Percentiles rank a stretch among this genome's conserved stretches.
Evolutionary conservation across 768 basidiomycete species (phyloP).

Genomic region (Tubosaeta sp.): DNA sequence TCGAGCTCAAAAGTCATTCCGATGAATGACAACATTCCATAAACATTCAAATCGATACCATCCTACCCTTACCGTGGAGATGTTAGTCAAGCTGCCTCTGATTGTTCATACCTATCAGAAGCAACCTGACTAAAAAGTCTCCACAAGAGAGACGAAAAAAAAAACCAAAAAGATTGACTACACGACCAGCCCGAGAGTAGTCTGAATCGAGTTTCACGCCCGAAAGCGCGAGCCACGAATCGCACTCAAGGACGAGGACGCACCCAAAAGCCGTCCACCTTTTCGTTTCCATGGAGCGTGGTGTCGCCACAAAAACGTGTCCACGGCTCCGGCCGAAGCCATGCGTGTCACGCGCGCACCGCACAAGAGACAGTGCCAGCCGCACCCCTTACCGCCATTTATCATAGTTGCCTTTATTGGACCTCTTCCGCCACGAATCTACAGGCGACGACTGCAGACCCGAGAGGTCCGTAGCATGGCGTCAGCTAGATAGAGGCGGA

Average conservation of each 20-base stretch:
- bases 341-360: not conserved
- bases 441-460: not conserved
- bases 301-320: not conserved
- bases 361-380: not conserved
- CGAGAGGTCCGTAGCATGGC: not conserved
- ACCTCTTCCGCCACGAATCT: not conserved
- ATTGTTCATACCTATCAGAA: not conserved
- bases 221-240: conserved; percentile 13
- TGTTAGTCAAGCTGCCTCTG: not conserved
- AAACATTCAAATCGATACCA: not conserved
- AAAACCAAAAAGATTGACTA: conserved; percentile 15
- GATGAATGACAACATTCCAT: not conserved
- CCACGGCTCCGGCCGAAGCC: not conserved
- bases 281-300: conserved; percentile 8
- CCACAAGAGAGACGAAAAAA: conserved; percentile 16
- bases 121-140: not conserved
- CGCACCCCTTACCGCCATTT: not conserved
- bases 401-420: not conserved
- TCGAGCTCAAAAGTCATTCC: no score
- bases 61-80: not conserved
- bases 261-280: not conserved
- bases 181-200: conserved; percentile 10
- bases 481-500: not conserved
- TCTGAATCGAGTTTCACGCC: conserved; percentile 14
- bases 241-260: conserved; percentile 6